phyloP scores from a whole-genome alignment of 2,329 filamentous ascomycete species.

The Diaporthe velutina region DNA sequence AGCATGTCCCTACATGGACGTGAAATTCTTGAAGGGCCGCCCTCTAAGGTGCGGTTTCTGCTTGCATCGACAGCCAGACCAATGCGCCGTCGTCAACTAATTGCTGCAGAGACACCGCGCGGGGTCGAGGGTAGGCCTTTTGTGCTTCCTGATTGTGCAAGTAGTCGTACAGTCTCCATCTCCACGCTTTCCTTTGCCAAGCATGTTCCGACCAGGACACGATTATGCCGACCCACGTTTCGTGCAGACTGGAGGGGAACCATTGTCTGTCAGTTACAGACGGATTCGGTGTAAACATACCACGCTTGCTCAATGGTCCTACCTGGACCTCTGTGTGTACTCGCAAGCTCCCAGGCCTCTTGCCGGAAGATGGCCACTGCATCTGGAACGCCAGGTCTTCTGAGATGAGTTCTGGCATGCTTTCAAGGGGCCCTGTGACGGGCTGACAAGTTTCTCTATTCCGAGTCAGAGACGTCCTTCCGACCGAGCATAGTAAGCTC shows the following conservation, averaged over 20 bases:
- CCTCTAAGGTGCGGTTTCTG: background rate
- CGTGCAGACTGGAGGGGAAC: too few relatives aligned
- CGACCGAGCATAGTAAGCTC: slow-evolving; percentile 52
- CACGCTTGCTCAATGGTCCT: background rate
- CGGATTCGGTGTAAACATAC: background rate
- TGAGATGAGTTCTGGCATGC: background rate
- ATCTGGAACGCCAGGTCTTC: background rate
- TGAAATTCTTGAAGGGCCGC: background rate
- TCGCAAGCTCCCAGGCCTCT: background rate
- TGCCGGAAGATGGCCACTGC: background rate
- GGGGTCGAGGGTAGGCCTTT: background rate
- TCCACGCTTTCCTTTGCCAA: background rate
- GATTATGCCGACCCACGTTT: background rate
- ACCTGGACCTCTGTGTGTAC: background rate
- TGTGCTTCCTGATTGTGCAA: background rate
- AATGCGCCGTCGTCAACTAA: background rate
- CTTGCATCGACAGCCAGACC: background rate
- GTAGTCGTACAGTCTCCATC: slow-evolving; percentile 10
- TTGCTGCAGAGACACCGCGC: background rate
- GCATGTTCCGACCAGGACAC: background rate
- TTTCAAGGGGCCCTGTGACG: too few relatives aligned
- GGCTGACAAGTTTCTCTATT: slow-evolving; percentile 39
- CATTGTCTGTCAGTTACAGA: background rate
- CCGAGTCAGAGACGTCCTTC: slow-evolving; percentile 50
- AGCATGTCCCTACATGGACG: background rate